Percentiles rank a stretch among this genome's conserved stretches.
These are phyloP conservation scores for Pyrrhoderma lamaoense DNA, from an alignment of 1,284 basidiomycete genomes.

Conservation along the genomic window DNA sequence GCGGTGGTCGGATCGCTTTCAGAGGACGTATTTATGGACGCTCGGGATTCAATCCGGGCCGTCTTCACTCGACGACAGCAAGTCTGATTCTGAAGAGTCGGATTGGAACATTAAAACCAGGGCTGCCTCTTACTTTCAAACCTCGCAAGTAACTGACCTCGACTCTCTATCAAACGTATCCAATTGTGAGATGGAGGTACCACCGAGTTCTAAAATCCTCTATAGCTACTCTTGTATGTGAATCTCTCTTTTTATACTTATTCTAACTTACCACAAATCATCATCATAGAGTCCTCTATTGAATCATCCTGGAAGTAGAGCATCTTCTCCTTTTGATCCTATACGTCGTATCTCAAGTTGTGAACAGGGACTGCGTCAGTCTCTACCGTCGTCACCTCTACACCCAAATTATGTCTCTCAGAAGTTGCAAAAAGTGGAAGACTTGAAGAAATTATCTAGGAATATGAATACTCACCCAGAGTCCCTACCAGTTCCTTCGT, in stretches of 20 bases:
- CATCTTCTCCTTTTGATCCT: too few relatives aligned
- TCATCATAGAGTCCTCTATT: too few relatives aligned
- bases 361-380: constrained; percentile 2
- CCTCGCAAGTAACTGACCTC: neutral
- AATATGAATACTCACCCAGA: neutral
- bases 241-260: too few relatives aligned
- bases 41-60: constrained; percentile 4
- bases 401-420: neutral
- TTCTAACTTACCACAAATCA: too few relatives aligned
- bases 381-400: constrained; percentile 9
- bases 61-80: constrained; percentile 2
- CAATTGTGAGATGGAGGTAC: too few relatives aligned
- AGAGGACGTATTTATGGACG: constrained; percentile 17
- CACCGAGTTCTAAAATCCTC: too few relatives aligned
- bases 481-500: neutral
- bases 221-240: too few relatives aligned
- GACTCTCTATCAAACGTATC: too few relatives aligned
- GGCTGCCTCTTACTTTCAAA: neutral
- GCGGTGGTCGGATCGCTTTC: constrained; percentile 5
- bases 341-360: constrained; percentile 7
- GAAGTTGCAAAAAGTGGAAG: neutral
- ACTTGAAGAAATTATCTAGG: neutral
- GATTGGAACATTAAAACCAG: neutral
- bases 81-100: neutral
- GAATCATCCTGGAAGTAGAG: too few relatives aligned